Base-by-base conservation (phyloP, 257 asterid species). In the Vinca minor region DNA sequence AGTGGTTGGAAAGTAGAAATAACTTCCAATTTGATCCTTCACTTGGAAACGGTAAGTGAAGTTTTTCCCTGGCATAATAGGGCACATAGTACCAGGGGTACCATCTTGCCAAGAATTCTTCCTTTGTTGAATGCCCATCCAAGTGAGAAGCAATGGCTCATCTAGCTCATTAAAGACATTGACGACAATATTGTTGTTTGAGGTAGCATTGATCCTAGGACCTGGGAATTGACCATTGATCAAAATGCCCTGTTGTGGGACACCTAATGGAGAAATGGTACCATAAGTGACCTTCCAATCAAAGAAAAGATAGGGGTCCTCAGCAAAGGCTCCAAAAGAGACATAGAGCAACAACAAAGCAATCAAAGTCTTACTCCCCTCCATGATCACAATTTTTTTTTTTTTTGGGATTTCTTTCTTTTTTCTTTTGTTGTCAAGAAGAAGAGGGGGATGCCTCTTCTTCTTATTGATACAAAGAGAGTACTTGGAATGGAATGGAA, bases 71-170 rank as follows among this genome's bases (percentile, higher is more conserved):
- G 87, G 87, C 63, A 44, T 8, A 65, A 82, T 79, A 11, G 87
- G 83, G 63, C 87, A 82, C 80, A 70, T 79, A 47, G 87, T 82
- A 29, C 83, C 87, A 0, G 54, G 55, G 47, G 83, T 82, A 11
- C 87, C 87, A 57, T 79, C 87, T 21, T 77, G 79, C 87, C 87
- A 82, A 0, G 87, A 76, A 63, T 82, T 79, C 62, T 79, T 82
- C 63, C 87, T 77, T 3, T 82, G 83, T 25, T 82, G 87, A 41
- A 82, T 31, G 4, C 85, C 87, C 2, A 20, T 58, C 77, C 76
- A 82, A 0, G 79, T 72, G 13, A 82, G 48, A 59, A 82, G 76
- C 54, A 82, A 61, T 0, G 87, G 87, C 80, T 82, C 87, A 23
- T 82, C 85, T 4, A 82, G 68, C 8, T 73, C 28, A 63, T 79